Conservation (phyloP, 108 stramenopile species). For the Schizochytrium sp. region DNA sequence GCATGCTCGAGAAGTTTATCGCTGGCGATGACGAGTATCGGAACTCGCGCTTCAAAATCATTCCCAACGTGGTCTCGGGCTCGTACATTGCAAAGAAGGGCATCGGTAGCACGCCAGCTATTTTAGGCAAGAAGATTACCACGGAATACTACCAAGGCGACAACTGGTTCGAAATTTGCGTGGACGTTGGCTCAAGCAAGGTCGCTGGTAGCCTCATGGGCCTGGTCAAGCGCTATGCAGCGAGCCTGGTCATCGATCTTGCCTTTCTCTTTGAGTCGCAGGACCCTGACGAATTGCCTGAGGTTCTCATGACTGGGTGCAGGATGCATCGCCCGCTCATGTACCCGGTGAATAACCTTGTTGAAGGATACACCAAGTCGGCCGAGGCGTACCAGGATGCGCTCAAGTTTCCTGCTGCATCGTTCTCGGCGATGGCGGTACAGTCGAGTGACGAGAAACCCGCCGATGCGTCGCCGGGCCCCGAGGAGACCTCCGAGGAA, state of each 20-base stretch:
- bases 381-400: background rate
- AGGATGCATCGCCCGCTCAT: conserved; percentile 13
- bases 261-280: background rate
- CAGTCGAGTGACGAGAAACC: background rate
- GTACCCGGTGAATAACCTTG: background rate
- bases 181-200: background rate
- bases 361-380: background rate
- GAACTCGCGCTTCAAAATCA: background rate
- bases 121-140: background rate
- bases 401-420: background rate
- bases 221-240: background rate
- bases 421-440: background rate
- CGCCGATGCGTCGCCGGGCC: background rate
- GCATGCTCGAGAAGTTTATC: background rate
- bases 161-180: background rate
- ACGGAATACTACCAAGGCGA: background rate
- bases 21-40: background rate
- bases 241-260: background rate
- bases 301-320: background rate
- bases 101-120: background rate
- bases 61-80: background rate
- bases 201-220: background rate
- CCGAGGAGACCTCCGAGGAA: background rate
- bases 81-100: background rate
- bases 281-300: background rate